Conservation (phyloP, 2,329 filamentous ascomycete species). For the Bipolaris gigantea region DNA sequence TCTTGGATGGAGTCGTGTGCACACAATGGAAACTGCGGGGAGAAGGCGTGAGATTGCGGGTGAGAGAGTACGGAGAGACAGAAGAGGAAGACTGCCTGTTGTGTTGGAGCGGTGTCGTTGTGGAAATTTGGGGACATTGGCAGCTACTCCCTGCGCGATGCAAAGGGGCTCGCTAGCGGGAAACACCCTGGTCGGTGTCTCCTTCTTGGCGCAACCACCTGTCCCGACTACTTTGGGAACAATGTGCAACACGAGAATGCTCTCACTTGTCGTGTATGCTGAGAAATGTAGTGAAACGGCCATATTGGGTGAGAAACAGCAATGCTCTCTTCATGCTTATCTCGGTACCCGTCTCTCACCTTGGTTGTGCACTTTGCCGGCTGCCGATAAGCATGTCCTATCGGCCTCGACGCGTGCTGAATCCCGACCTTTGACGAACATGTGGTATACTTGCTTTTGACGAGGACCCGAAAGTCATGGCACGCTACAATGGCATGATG, state of each 20-base stretch:
- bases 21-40: constrained; percentile 25
- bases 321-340: neutral
- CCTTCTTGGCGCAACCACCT: constrained; percentile 34
- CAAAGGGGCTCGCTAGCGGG: constrained; percentile 47
- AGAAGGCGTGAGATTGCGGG: constrained; percentile 27
- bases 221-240: constrained; percentile 26
- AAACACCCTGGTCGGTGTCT: constrained; percentile 36
- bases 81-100: constrained; percentile 27
- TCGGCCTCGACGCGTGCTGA: neutral
- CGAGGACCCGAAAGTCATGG: neutral
- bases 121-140: constrained; percentile 47
- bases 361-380: neutral
- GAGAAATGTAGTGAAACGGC: neutral
- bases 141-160: constrained; percentile 43
- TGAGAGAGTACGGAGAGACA: neutral
- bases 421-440: neutral
- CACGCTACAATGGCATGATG: neutral
- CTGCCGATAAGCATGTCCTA: neutral
- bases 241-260: constrained; percentile 10
- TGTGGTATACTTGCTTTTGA: neutral
- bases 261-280: neutral
- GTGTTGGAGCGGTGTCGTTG: constrained; percentile 37
- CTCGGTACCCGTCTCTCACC: neutral
- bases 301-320: neutral
- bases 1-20: constrained; percentile 18